Evolutionary conservation across 768 basidiomycete species (phyloP).

Genomic region (Suillus paluster): DNA sequence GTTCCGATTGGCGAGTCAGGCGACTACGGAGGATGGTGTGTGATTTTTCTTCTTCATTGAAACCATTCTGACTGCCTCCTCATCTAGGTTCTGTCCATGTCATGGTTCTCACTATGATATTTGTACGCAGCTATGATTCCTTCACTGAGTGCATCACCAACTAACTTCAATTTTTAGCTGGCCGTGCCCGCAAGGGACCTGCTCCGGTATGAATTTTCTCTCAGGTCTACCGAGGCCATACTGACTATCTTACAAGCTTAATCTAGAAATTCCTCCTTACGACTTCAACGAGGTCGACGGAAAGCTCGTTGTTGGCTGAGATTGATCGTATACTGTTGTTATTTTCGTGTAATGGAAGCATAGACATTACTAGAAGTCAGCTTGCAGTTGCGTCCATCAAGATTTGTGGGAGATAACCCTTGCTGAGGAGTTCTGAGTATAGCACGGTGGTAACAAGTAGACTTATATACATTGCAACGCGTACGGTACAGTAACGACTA

Average conservation of each 20-base stretch:
- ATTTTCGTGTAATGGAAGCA: conserved; percentile 23
- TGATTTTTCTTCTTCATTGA: conserved; percentile 14
- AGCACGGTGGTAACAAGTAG: not conserved
- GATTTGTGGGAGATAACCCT: not conserved
- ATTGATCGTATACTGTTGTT: conserved; percentile 9
- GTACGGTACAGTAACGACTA: no score
- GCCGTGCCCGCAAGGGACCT: conserved; percentile 94
- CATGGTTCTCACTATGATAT: conserved; percentile 99
- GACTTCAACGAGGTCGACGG: conserved; percentile 86
- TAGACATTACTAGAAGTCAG: conserved; percentile 26
- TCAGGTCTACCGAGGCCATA: not conserved
- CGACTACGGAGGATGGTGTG: conserved; percentile 96
- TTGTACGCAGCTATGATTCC: conserved; percentile 53
- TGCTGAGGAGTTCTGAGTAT: not conserved
- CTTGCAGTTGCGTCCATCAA: not conserved
- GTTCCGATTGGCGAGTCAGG: conserved; percentile 98
- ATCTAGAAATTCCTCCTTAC: conserved; percentile 91
- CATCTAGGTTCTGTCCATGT: conserved; percentile 91
- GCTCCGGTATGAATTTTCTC: conserved; percentile 72
- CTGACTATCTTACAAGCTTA: conserved; percentile 57
- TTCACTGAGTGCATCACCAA: conserved; percentile 10
- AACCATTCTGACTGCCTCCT: conserved; percentile 1
- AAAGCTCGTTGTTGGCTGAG: conserved; percentile 86
- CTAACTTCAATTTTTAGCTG: conserved; percentile 55
- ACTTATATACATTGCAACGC: no score